Conservation (phyloP, 2,329 filamentous ascomycete species). For the Exserohilum rostratum region DNA sequence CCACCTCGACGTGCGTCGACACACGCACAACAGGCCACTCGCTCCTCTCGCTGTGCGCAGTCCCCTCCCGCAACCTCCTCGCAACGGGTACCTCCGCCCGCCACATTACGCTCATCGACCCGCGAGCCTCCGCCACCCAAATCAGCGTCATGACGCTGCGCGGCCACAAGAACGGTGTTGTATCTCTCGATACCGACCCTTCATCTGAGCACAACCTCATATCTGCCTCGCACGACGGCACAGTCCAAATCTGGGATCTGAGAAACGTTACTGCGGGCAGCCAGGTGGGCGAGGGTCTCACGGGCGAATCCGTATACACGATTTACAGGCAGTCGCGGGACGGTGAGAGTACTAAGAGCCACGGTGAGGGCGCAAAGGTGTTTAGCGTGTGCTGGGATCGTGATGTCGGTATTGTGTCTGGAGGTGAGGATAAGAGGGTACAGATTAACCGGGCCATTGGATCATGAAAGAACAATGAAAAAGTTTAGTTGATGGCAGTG, state of each 20-base stretch:
- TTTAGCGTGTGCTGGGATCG: slow-evolving; percentile 87
- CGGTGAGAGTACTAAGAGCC: slow-evolving; percentile 58
- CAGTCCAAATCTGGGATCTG: slow-evolving; percentile 92
- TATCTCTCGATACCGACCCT: slow-evolving; percentile 64
- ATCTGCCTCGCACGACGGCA: slow-evolving; percentile 89
- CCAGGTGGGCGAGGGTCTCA: slow-evolving; percentile 56
- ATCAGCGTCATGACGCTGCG: slow-evolving; percentile 89
- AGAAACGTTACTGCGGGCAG: slow-evolving; percentile 68
- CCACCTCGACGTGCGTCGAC: slow-evolving; percentile 78
- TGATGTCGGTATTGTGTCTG: slow-evolving; percentile 86
- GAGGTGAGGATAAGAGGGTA: slow-evolving; percentile 89
- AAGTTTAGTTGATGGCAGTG: not conserved
- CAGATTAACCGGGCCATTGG: slow-evolving; percentile 72
- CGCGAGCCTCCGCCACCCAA: slow-evolving; percentile 74
- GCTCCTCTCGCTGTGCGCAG: slow-evolving; percentile 76
- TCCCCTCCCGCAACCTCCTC: slow-evolving; percentile 68
- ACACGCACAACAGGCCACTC: slow-evolving; percentile 84
- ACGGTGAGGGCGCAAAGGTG: slow-evolving; percentile 87
- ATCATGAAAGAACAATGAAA: slow-evolving; percentile 7
- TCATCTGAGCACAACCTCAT: slow-evolving; percentile 82
- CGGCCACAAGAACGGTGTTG: slow-evolving; percentile 79
- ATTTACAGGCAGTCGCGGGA: slow-evolving; percentile 73
- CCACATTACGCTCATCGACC: slow-evolving; percentile 92
- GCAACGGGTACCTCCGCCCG: slow-evolving; percentile 81
- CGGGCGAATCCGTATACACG: slow-evolving; percentile 75